Base-by-base conservation (phyloP, 1,284 basidiomycete species). In the Ustilago curta region DNA sequence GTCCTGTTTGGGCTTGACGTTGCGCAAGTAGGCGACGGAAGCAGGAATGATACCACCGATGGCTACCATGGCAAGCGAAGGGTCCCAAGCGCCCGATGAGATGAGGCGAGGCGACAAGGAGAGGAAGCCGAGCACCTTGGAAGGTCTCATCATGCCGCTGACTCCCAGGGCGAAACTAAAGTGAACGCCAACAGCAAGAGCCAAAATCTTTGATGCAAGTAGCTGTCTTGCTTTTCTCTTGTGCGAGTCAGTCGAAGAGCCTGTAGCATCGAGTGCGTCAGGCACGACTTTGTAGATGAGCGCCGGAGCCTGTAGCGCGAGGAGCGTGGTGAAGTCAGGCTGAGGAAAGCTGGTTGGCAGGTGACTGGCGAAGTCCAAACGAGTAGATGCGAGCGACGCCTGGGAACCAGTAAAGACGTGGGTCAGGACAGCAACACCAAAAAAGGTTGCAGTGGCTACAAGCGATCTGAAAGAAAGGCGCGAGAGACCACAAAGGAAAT, bases 31-130 rank as follows among this genome's bases (percentile, higher is more conserved):
- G 37, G 85, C 84, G 14, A 86, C 19, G 3, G 83, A 83, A 59
- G 87, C 87, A 6, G 87, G 86, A 1, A 87, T 18, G 18, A 88
- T 85, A 5, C 86, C 87, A 16, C 84, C 85, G 16, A 87, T 57
- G 6, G 87, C 83, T 51, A 88, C 85, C 77, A 87, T 81, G 6
- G 82, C 83, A 7, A 88, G 84, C 0, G 85, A 86, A 6, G 87
- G 87, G 66, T 88, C 87, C 80, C 85, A 87, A 0, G 57, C 51
- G 19, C 77, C 76, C 12, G 54, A 52, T 3, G 45, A 55, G 45
- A 71, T 40, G 31, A 65, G 59, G 2, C 12, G 16, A 18, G 62
- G 64, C 16, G 66, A 58, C 37, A 65, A 35, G 11, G 59, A 56
- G 31, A 61, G 63, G 49, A 66, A 71, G 19, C 49, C 56, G 27